Conservation (phyloP, 2,329 filamentous ascomycete genomes). For the Diaporthe capsici region DNA sequence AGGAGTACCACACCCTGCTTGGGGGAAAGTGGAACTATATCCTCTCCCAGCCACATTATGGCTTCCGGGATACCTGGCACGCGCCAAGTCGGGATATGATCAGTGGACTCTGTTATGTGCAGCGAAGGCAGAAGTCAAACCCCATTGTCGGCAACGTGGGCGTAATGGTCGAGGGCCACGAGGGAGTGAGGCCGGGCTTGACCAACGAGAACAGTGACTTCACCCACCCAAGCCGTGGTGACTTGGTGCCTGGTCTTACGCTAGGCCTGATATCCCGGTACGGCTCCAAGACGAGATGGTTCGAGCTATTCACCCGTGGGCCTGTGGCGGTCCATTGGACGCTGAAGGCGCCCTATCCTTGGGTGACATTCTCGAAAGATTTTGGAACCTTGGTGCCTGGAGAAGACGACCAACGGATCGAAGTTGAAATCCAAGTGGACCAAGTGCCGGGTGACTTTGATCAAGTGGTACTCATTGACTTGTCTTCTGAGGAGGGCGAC, state of each 20-base stretch:
- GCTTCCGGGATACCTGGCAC: conserved; percentile 71
- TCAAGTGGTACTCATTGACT: conserved; percentile 48
- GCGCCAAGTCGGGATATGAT: conserved; percentile 70
- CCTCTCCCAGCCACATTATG: conserved; percentile 62
- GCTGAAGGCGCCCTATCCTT: conserved; percentile 65
- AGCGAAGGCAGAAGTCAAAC: conserved; percentile 62
- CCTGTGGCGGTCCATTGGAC: conserved; percentile 55
- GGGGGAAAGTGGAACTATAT: conserved; percentile 71
- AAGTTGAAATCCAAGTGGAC: conserved; percentile 62
- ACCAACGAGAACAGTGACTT: conserved; percentile 68
- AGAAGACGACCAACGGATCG: conserved; percentile 59
- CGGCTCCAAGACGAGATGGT: conserved; percentile 51
- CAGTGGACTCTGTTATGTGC: conserved; percentile 66
- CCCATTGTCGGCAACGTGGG: conserved; percentile 68
- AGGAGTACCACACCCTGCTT: conserved; percentile 65
- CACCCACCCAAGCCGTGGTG: conserved; percentile 57
- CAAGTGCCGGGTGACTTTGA: conserved; percentile 53
- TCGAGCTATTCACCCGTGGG: conserved; percentile 61
- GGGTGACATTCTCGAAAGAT: conserved; percentile 55
- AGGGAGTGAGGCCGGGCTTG: conserved; percentile 51
- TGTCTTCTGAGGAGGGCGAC: conserved; percentile 53
- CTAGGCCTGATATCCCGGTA: conserved; percentile 43
- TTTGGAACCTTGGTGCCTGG: conserved; percentile 55
- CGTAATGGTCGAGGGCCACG: conserved; percentile 63
- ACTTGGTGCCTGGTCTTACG: conserved; percentile 49